Evolutionary conservation across 2,329 filamentous ascomycete species (phyloP), one percentile per base, ranked within the genome.

Genomic region (Apiospora marii): DNA sequence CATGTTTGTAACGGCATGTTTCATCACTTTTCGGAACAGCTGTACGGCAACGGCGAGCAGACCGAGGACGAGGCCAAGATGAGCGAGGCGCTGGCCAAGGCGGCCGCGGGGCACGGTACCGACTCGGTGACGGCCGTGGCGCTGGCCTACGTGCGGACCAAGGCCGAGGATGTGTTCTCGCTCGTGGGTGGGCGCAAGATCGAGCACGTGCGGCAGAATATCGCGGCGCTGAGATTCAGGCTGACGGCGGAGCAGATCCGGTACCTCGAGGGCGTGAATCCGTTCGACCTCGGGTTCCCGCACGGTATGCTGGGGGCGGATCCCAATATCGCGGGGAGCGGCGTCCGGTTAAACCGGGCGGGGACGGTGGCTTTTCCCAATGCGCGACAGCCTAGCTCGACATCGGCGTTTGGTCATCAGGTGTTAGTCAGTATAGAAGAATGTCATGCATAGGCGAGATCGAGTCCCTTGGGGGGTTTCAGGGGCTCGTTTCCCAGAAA

Each of bases 261-360:
- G 37, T 83, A 85, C 68, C 85, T 91, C 70, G 88, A 91, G 72
- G 79, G 79, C 2, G 84, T 86, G 34, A 81, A 81, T 70, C 75
- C 82, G 1, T 91, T 91, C 73, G 85, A 90, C n/a, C 24, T 85
- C 24, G 89, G 89, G 0, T 91, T 89, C 78, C 88, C 88, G 0
- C 79, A 82, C 77, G 83, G 79, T 73, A 82, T 87, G 73, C 76
- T 87, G 51, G 75, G 80, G 41, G 74, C 74, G 0, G 81, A 81
- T 37, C 74, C 79, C 1, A 73, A 72, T 16, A 72, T 75, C 24
- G 3, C 43, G 27, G 67, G 67, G 27, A 34, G 27, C 16, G 37
- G 22, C 8, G 10, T 14, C 19, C 44, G 27, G 19, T 48, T 69
- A 5, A 24, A 49, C 19, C 67, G 44, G 12, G 37, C 44, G 27